Percentiles rank a stretch among this genome's conserved stretches.
Evolutionary conservation across 352 stramenopile species (phyloP).

Genomic region (Phytophthora pinifolia): DNA sequence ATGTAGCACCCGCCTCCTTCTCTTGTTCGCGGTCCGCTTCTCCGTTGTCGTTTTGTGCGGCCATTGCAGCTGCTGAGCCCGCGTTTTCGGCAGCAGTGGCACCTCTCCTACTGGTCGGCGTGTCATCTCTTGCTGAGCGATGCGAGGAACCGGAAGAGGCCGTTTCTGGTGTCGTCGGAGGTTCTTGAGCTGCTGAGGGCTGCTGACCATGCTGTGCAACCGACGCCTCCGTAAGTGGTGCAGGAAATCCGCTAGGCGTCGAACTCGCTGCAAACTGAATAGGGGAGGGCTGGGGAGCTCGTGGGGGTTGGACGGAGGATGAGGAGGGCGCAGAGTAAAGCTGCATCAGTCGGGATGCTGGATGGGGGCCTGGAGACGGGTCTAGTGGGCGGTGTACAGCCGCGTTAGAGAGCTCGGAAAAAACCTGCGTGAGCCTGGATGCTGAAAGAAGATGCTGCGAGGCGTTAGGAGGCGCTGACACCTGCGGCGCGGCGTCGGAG

Average conservation of each 20-base stretch:
- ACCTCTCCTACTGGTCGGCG: slow-evolving; percentile 10
- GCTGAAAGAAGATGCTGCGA: background rate
- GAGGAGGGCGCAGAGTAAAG: background rate
- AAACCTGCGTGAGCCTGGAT: background rate
- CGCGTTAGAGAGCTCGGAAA: background rate
- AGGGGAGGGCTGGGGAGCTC: background rate
- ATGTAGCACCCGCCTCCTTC: background rate
- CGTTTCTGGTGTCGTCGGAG: slow-evolving; percentile 3
- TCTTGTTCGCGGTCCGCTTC: too few relatives aligned
- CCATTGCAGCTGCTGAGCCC: background rate
- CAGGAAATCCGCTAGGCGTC: slow-evolving; percentile 1
- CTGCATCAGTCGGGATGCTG: background rate
- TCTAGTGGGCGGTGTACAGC: background rate
- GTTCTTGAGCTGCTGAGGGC: background rate
- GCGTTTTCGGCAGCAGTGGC: background rate
- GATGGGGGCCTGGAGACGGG: background rate
- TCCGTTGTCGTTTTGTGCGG: background rate
- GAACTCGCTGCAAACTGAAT: background rate
- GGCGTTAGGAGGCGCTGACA: slow-evolving; percentile 7
- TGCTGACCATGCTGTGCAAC: background rate
- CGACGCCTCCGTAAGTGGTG: background rate
- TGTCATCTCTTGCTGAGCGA: slow-evolving; percentile 9
- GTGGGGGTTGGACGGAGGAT: background rate
- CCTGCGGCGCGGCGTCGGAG: background rate
- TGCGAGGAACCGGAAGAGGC: slow-evolving; percentile 2